Evolutionary conservation across 495 filamentous ascomycete genomes (phyloP).

Genomic region (Neurospora tetrasperma): DNA sequence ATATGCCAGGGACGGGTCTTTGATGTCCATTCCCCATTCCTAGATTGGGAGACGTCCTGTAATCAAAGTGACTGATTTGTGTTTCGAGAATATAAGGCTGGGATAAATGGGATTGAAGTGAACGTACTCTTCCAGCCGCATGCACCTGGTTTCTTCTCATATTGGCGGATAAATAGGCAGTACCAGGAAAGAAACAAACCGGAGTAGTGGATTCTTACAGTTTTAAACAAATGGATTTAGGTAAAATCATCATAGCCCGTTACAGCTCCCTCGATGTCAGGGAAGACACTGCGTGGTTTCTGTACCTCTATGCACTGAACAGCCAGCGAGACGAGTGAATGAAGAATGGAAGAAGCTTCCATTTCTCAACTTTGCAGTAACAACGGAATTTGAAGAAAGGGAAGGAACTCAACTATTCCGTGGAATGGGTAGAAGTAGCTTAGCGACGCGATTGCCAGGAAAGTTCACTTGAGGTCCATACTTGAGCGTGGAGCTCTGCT

Average conservation of each 20-base stretch:
- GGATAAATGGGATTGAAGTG: not conserved
- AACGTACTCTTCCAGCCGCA: not conserved
- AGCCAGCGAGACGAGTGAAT: slow-evolving; percentile 19
- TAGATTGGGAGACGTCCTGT: slow-evolving; percentile 12
- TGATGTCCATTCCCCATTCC: slow-evolving; percentile 21
- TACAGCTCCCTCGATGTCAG: not conserved
- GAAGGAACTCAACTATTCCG: too few species aligned
- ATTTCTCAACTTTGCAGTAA: too few species aligned
- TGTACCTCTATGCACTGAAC: slow-evolving; percentile 58
- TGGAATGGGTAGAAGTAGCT: too few species aligned
- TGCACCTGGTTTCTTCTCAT: slow-evolving; percentile 1
- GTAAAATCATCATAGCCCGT: not conserved
- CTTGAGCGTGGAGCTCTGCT: too few species aligned
- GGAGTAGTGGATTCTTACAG: not conserved
- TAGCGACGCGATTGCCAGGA: too few species aligned
- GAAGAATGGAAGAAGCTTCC: too few species aligned
- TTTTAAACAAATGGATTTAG: not conserved
- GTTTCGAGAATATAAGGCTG: not conserved
- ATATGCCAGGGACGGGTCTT: slow-evolving; percentile 4
- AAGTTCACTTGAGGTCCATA: too few species aligned
- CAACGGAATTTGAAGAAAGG: too few species aligned
- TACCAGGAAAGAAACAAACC: slow-evolving; percentile 2
- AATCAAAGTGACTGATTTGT: not conserved
- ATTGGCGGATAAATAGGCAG: slow-evolving; percentile 2
- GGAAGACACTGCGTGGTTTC: slow-evolving; percentile 34